Base-by-base conservation (phyloP, 2,329 filamentous ascomycete species). In the Aureobasidium sp. region DNA sequence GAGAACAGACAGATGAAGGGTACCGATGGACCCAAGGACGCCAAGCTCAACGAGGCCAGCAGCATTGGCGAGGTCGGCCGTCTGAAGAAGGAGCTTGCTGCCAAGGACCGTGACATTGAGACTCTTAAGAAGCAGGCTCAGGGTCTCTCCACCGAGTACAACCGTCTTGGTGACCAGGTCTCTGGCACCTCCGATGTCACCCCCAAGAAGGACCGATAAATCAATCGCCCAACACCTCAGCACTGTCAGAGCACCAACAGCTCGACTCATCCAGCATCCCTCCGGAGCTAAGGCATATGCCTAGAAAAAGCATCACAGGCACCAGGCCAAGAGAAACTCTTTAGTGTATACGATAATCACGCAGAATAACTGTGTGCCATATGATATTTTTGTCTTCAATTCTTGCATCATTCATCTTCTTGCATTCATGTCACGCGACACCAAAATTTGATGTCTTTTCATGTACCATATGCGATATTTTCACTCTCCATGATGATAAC, bases 41-140 rank as follows among this genome's bases (percentile, higher is more conserved):
- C 85, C 68, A 89, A 90, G 78, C 80, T 94, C 59, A 85, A 85
- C 64, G 81, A 85, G 61, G 85, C 87, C 59, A 90, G 90, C 63
- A 85, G 88, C 71, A 81, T 88, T 63, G 90, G 86, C 64, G 88
- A 95, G 79, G 84, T 97, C 65, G 83, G 82, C 59, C 75, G 77
- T 62, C 82, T 92, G 64, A 85, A 81, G 78, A 79, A 87, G 74
- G 76, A 88, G 72, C 75, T 90, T 59, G 83, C 78, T 64, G 81
- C 84, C 75, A 92, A 91, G 79, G 89, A 97, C 67, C 83, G 82
- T 67, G 91, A 97, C 70, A 84, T 97, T 68, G 85, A 88, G 77
- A 90, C 85, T 62, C 80, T 97, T 69, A 96, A 95, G 87, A 96
- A 95, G 82, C 94, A 99, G 83, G 84, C 86, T 65, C 85, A 89